A percentile compares a stretch with the other conserved stretches of the same genome.
These are phyloP conservation scores for Backusella liffmaniae DNA, from an alignment of 192 early-diverging fungal species.

Conservation along the genomic window DNA sequence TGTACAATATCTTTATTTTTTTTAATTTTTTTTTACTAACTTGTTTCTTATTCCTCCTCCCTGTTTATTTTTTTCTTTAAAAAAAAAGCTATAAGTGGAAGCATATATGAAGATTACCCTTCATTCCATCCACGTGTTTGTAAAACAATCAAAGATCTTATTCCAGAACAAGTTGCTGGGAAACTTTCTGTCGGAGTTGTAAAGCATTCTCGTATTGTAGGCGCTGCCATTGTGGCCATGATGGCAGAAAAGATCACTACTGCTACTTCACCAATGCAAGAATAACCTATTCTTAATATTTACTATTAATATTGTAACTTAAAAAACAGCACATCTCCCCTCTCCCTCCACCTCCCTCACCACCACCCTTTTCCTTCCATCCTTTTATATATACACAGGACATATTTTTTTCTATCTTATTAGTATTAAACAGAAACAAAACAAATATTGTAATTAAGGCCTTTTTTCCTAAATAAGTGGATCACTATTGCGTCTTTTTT, in stretches of 20 bases:
- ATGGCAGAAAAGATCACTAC: conserved; percentile 37
- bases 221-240: conserved; percentile 43
- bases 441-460: background rate
- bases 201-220: conserved; percentile 38
- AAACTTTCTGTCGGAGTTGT: conserved; percentile 39
- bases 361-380: background rate
- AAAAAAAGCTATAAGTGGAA: conserved; percentile 33
- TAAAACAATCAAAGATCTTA: conserved; percentile 32
- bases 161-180: conserved; percentile 29
- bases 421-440: background rate
- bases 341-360: background rate
- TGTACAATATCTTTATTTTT: background rate
- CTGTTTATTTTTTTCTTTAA: background rate
- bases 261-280: background rate
- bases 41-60: background rate
- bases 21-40: background rate
- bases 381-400: background rate
- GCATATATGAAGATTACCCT: conserved; percentile 39
- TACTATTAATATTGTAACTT: background rate
- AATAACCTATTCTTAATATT: background rate
- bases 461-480: background rate
- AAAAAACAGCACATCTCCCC: background rate
- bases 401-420: background rate
- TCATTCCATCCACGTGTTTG: conserved; percentile 40
- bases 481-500: background rate